These are phyloP conservation scores for Fusarium scirpi DNA, from an alignment of 2,329 filamentous ascomycete genomes.

Conservation along the genomic window DNA sequence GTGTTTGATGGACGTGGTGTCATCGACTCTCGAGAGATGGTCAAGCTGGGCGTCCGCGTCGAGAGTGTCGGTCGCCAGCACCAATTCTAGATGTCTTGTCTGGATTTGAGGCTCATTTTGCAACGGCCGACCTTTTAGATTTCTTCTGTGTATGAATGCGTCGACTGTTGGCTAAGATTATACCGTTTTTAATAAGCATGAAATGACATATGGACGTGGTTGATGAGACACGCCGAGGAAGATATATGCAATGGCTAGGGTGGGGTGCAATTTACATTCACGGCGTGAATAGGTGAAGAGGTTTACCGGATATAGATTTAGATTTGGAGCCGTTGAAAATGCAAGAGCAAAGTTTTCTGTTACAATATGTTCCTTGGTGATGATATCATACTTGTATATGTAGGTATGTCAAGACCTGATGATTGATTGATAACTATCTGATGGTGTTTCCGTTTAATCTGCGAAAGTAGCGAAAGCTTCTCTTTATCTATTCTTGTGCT, in stretches of 20 bases:
- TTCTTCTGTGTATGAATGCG: constrained; percentile 47
- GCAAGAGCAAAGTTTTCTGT: constrained; percentile 40
- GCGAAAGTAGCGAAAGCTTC: background rate
- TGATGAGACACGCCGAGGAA: constrained; percentile 43
- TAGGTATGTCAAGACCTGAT: too few relatives aligned
- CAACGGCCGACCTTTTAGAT: constrained; percentile 39
- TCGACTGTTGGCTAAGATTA: constrained; percentile 45
- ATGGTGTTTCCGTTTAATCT: background rate
- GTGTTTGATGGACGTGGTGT: constrained; percentile 69
- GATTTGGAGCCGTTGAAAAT: constrained; percentile 43
- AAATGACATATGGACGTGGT: constrained; percentile 47
- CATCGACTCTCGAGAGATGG: constrained; percentile 62
- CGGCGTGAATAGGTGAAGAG: constrained; percentile 36
- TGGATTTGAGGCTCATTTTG: constrained; percentile 24
- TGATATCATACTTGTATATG: background rate
- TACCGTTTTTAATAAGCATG: constrained; percentile 51
- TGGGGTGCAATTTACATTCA: constrained; percentile 30
- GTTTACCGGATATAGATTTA: constrained; percentile 45
- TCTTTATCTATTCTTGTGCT: background rate
- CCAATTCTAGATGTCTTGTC: constrained; percentile 50
- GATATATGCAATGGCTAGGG: constrained; percentile 34
- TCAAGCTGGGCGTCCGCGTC: constrained; percentile 63
- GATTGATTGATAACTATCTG: background rate
- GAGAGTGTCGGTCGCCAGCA: constrained; percentile 65
- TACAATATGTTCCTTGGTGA: background rate